Percentiles rank a stretch among this genome's conserved stretches.
phyloP scores from a whole-genome alignment of 2,329 filamentous ascomycete genomes.

The Cladosporium sp. region DNA sequence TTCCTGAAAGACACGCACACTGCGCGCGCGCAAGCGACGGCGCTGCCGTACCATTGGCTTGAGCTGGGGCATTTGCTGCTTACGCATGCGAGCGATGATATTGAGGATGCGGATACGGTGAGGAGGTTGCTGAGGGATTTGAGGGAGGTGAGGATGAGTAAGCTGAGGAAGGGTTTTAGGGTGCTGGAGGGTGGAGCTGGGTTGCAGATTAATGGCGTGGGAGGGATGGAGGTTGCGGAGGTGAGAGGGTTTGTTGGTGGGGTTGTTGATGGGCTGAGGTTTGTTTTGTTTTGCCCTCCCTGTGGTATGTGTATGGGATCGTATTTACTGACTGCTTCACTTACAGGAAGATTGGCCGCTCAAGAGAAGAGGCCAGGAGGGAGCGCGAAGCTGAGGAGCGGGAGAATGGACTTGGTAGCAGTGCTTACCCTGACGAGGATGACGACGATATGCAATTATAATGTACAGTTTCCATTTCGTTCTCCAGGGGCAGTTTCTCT shows the following conservation, averaged over 20 bases:
- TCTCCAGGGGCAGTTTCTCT: neutral
- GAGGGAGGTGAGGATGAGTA: conserved; percentile 84
- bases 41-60: conserved; percentile 92
- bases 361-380: conserved; percentile 72
- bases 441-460: conserved; percentile 57
- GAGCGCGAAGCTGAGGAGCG: conserved; percentile 73
- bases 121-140: conserved; percentile 76
- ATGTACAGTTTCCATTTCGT: conserved; percentile 19
- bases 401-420: conserved; percentile 54
- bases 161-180: conserved; percentile 75
- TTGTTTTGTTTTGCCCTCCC: no score
- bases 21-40: conserved; percentile 64
- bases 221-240: conserved; percentile 90
- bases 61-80: conserved; percentile 87
- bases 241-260: conserved; percentile 79
- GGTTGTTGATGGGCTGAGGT: conserved; percentile 79
- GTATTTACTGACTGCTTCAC: conserved; percentile 1
- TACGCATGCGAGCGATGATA: conserved; percentile 80
- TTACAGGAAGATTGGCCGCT: conserved; percentile 71
- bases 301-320: no score
- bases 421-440: conserved; percentile 56
- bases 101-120: conserved; percentile 71
- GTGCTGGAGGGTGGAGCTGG: conserved; percentile 70
- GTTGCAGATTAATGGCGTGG: conserved; percentile 78
- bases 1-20: conserved; percentile 74